Evolutionary conservation across 257 asterid genomes (phyloP), one percentile per base, ranked within the genome.

Genomic region (Solanum habrochaites): DNA sequence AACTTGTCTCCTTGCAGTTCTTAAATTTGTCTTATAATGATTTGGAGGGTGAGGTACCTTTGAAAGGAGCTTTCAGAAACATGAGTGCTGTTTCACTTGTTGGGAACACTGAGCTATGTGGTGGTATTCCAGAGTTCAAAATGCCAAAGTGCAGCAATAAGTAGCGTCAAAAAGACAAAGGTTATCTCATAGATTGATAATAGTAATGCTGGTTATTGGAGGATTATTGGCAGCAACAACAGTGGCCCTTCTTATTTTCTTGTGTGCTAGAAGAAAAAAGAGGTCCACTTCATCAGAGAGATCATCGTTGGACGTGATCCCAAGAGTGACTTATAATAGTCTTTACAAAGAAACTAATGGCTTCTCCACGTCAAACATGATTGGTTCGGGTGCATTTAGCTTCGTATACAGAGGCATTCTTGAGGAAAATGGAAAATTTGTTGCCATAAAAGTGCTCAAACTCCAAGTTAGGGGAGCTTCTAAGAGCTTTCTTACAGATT

Each of bases 381-480:
- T 89, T 43, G 91, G 88, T 66, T 14, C 64, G 1, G 91, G 90
- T 20, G 78, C 82, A 60, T 69, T 85, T 69, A 88, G 89, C 42
- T 83, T 78, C 2, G 89, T 90, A 2, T 90, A 88, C 74, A 86
- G 32, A 71, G 91, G 90, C 42, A 83, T 77, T 75, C 88, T 88
- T 16, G 80, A 64, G 56, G 72, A 21, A 40, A 78, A 23, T 32
- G 86, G 75, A 85, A 64, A 81, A 52, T 58, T 31, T 35, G 52
- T 88, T 29, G 90, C 90, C 6, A 86, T 90, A 62, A 90, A 88
- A 64, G 89, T 88, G 45, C 78, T 88, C 37, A 88, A 90, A 27
- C 90, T 88, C 62, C 45, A 73, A 7, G 64, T 82, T 25, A 47
- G n/a, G 31, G 91, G 91, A 86, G 89, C 91, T 20, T 39, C 39